phyloP scores from a whole-genome alignment of 1,284 basidiomycete genomes.

The Heterobasidion parviporum region DNA sequence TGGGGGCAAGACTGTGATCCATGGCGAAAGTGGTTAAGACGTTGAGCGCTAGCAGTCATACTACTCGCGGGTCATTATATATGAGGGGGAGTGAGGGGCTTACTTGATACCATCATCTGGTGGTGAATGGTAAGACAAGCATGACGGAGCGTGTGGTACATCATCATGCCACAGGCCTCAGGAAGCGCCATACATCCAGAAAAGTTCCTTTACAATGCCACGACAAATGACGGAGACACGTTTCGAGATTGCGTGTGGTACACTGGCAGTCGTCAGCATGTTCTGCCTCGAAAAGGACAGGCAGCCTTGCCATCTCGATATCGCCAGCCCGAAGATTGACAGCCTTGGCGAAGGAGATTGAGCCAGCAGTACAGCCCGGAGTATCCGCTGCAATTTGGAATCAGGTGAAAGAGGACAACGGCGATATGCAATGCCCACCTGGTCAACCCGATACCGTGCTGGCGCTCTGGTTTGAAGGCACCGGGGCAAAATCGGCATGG shows the following conservation, averaged over 20 bases:
- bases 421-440: background rate
- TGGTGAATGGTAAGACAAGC: background rate
- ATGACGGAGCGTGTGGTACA: background rate
- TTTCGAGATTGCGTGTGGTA: too few species aligned
- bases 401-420: background rate
- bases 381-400: background rate
- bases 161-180: too few species aligned
- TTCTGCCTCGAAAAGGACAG: too few species aligned
- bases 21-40: conserved; percentile 4
- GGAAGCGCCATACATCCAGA: too few species aligned
- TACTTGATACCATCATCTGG: background rate
- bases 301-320: background rate
- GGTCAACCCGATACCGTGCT: background rate
- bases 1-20: conserved; percentile 4
- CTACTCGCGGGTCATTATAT: background rate
- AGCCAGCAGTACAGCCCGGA: background rate
- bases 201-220: too few species aligned
- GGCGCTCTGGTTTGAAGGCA: background rate
- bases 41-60: background rate
- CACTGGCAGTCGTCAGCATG: too few species aligned
- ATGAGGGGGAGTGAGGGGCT: background rate
- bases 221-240: too few species aligned
- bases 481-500: conserved; percentile 2
- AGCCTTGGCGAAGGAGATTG: background rate
- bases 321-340: background rate